These are phyloP conservation scores for Exophiala mesophila DNA, from an alignment of 2,329 filamentous ascomycete genomes.

Conservation along the genomic window DNA sequence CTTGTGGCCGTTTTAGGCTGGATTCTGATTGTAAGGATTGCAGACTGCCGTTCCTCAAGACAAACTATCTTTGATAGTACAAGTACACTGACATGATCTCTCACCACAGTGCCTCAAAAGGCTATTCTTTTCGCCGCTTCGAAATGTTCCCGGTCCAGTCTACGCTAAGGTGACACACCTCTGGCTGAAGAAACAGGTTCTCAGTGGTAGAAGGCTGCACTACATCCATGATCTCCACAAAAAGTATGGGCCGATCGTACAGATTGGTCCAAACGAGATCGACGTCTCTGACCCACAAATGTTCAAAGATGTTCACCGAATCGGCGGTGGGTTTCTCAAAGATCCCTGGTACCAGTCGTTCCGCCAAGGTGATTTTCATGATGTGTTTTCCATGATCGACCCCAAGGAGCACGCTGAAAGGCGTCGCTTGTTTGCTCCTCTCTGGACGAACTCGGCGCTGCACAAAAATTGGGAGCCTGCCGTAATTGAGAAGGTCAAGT, in stretches of 20 bases:
- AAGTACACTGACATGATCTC: too few species aligned
- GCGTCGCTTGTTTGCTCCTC: conserved; percentile 40
- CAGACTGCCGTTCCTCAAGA: too few species aligned
- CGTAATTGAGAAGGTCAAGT: neutral
- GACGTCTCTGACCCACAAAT: conserved; percentile 36
- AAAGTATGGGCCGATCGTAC: conserved; percentile 27
- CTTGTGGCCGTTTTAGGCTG: too few species aligned
- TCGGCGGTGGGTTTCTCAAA: conserved; percentile 32
- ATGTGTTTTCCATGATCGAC: conserved; percentile 40
- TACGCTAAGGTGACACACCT: conserved; percentile 2
- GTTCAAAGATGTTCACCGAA: conserved; percentile 33
- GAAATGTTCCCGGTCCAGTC: conserved; percentile 10
- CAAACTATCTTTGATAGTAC: too few species aligned
- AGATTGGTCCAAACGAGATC: conserved; percentile 25
- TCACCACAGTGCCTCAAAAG: too few species aligned
- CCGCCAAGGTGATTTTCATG: conserved; percentile 20
- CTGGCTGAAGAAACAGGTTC: conserved; percentile 5
- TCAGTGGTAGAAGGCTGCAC: conserved; percentile 6
- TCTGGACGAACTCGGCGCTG: conserved; percentile 25
- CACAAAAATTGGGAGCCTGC: neutral
- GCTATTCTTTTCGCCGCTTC: too few species aligned
- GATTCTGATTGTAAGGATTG: too few species aligned
- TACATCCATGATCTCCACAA: conserved; percentile 29
- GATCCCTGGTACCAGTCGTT: conserved; percentile 30
- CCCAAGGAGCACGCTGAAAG: conserved; percentile 36